Percentiles rank a stretch among this genome's conserved stretches.
Conservation (phyloP, 2,329 filamentous ascomycete genomes). For the Fusarium pseudograminearum region DNA sequence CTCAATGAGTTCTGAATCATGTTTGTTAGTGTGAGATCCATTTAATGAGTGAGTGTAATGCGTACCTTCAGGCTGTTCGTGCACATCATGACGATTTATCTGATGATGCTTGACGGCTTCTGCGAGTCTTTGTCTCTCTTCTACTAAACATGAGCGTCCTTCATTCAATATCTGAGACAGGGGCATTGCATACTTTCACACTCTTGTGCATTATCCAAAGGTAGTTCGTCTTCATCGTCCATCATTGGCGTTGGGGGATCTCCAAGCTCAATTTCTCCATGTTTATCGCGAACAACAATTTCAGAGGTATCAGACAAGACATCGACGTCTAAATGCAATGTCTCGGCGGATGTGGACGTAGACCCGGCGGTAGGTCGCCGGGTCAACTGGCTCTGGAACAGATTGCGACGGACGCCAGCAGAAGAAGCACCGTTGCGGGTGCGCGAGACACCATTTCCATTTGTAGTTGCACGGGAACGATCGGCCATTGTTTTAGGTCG, state of each 20-base stretch:
- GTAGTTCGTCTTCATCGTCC: constrained; percentile 67
- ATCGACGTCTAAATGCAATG: constrained; percentile 62
- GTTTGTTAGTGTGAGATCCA: constrained; percentile 28
- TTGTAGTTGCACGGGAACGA: constrained; percentile 40
- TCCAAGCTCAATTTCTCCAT: constrained; percentile 72
- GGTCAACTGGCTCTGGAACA: constrained; percentile 70
- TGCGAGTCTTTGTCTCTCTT: constrained; percentile 69
- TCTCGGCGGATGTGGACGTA: constrained; percentile 57
- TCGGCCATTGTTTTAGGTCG: constrained; percentile 40
- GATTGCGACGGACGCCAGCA: constrained; percentile 56
- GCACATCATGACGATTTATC: constrained; percentile 64
- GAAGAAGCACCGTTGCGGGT: constrained; percentile 39
- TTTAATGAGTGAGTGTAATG: background rate
- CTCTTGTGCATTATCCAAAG: constrained; percentile 68
- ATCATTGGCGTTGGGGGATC: constrained; percentile 66
- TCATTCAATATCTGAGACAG: background rate
- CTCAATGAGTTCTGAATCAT: constrained; percentile 72
- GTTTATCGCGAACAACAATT: constrained; percentile 72
- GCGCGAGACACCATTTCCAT: constrained; percentile 33
- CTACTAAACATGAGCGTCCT: constrained; percentile 51
- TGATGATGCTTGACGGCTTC: constrained; percentile 73
- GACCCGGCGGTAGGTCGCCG: constrained; percentile 64
- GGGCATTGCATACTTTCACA: constrained; percentile 61
- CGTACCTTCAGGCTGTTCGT: constrained; percentile 75
- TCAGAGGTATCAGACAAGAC: constrained; percentile 61